Percentiles rank a stretch among this genome's conserved stretches.
Evolutionary conservation across 768 basidiomycete species (phyloP).

Genomic region (Ephemerocybe angulata): DNA sequence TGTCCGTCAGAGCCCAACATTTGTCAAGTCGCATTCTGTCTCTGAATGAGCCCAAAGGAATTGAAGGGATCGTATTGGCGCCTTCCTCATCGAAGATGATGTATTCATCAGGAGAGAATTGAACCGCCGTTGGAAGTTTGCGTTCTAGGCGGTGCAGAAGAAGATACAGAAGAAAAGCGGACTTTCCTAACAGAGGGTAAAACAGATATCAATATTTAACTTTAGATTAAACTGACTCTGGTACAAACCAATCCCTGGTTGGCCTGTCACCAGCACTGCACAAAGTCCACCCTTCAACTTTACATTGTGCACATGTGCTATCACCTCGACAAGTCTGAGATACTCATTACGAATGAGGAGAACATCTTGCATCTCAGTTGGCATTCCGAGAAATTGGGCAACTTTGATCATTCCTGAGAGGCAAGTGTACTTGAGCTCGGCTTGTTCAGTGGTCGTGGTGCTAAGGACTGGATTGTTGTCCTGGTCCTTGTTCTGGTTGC

Average conservation of each 20-base stretch:
- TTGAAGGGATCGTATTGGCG: not conserved
- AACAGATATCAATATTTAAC: not conserved
- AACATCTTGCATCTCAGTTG: too few relatives aligned
- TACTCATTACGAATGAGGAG: too few relatives aligned
- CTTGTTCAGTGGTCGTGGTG: too few relatives aligned
- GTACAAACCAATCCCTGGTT: not conserved
- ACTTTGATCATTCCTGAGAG: too few relatives aligned
- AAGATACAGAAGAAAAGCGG: not conserved
- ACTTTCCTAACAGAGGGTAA: not conserved
- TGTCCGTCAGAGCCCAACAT: not conserved
- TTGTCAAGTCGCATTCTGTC: not conserved
- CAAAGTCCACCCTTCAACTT: not conserved
- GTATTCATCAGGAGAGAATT: not conserved
- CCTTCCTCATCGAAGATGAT: not conserved
- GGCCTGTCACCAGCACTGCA: not conserved
- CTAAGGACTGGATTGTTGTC: too few relatives aligned
- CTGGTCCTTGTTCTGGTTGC: too few relatives aligned
- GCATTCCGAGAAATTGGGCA: too few relatives aligned
- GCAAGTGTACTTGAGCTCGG: too few relatives aligned
- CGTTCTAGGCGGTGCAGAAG: not conserved
- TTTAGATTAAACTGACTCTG: not conserved
- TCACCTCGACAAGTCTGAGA: too few relatives aligned
- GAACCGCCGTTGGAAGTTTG: not conserved
- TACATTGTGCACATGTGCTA: too few relatives aligned
- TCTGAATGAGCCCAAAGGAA: too few relatives aligned